Percentiles rank a stretch among this genome's conserved stretches.
These are phyloP conservation scores for Leishmania tarentolae DNA, from an alignment of 208 protist species.

Conservation along the genomic window DNA sequence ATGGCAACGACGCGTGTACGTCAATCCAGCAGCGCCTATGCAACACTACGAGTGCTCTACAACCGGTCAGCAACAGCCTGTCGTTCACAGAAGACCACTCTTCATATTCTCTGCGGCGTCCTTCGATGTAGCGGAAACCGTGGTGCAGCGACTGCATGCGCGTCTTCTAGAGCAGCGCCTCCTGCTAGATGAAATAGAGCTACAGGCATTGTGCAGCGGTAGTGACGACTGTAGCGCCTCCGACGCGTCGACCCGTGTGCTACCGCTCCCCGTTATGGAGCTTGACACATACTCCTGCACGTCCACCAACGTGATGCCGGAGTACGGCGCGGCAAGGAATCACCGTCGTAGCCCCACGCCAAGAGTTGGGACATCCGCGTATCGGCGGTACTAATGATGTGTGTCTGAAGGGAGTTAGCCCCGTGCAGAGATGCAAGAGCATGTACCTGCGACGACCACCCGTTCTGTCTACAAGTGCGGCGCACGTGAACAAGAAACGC, in stretches of 20 bases:
- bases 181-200: conserved; percentile 11
- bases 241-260: background rate
- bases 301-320: conserved; percentile 23
- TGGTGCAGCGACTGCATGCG: conserved; percentile 24
- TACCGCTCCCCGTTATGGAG: conserved; percentile 35
- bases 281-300: conserved; percentile 33
- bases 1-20: background rate
- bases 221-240: background rate
- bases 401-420: background rate
- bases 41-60: background rate
- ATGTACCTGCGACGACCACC: background rate
- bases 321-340: conserved; percentile 14
- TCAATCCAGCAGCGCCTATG: background rate
- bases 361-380: background rate
- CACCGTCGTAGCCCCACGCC: conserved; percentile 11
- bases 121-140: conserved; percentile 32
- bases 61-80: background rate
- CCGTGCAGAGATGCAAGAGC: background rate
- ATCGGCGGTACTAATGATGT: background rate
- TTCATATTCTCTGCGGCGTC: conserved; percentile 40
- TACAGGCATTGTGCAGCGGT: conserved; percentile 1
- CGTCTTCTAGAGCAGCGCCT: conserved; percentile 22
- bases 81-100: conserved; percentile 2
- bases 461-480: background rate
- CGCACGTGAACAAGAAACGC: background rate